Evolutionary conservation across 345 rosid genomes (phyloP), one percentile per base, ranked within the genome.

Genomic region (Salix brachista): DNA sequence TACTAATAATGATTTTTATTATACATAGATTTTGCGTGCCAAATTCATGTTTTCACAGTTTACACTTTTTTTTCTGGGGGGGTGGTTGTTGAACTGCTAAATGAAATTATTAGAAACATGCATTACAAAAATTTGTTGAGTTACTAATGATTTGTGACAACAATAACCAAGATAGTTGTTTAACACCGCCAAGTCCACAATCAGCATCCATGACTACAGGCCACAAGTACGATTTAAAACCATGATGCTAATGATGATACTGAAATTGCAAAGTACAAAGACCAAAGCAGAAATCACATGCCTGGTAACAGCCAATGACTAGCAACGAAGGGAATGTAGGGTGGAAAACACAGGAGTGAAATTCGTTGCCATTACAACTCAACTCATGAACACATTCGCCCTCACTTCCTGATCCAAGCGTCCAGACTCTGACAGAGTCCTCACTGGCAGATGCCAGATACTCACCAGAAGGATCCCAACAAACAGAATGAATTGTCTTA

Each of bases 291-390:
- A 32, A 56, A 25, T 32, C 6, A 52, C 86, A 83, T 88, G 87
- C 98, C 97, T 92, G 96, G 87, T 93, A 93, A 87, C 95, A 92
- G 62, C 99, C 97, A 37, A 96, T 88, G 71, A 96, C 97, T 71
- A 96, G 92, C 78, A 89, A 76, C 2, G 96, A 89, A 25, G 90
- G 85, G 82, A 80, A 87, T 6, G 87, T 73, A 13, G 99, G 97
- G 80, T 96, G 98, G 80, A 96, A 96, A 80, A 91, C 95, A 32
- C 98, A 96, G 26, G 97, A 93, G 78, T 89, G 91, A 82, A 91
- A 91, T 69, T 89, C 91, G 85, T 88, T 93, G 34, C 98, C 99
- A 34, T 89, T 93, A 76, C 95, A 90, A 82, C 91, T 94, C 84
- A 96, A 86, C 76, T 96, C 95, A 72, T 94, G 95, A 78, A 92